Evolutionary conservation across 164 flowering plant species (phyloP), one percentile per base, ranked within the genome.

Genomic region (Tinospora cordifolia): DNA sequence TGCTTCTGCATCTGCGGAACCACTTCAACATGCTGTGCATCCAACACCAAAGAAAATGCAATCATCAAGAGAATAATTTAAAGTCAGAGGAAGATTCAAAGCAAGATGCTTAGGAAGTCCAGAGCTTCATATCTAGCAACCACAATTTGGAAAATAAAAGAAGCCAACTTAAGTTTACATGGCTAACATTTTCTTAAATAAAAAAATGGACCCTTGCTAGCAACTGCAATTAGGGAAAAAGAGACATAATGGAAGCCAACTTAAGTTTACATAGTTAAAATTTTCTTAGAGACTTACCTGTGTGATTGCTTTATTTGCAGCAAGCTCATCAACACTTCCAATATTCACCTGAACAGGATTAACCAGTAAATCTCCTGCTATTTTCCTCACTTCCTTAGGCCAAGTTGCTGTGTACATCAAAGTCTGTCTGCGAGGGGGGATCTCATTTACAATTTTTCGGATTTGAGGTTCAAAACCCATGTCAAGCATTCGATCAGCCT

Each of bases 401-500:
- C 98, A 93, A 21, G 97, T 93, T 39, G 98, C 98, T 6, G 98
- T 93, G 77, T 85, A 93, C 98, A 93, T 93, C 24, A 93, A 90
- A 27, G 98, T 93, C 75, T 93, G 98, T 74, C 97, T 77, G 62
- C 81, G 89, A 38, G 90, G 87, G 36, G 98, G 98, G 25, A 93
- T 87, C 81, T 88, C 97, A 74, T 90, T 88, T 72, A 93, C 96
- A 77, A 93, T 93, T 75, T 87, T 93, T 30, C 92, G 92, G 17
- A 93, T 93, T 76, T 93, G 97, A 74, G 98, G 97, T 79, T 93
- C 98, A 84, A 93, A 93, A 41, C 98, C 98, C 98, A 93, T 93
- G 69, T 91, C 96, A 67, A 93, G 91, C 98, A 93, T 93, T 41
- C 97, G 86, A 81, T 93, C 97, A 26, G 96, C 98, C 79, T 93